Conservation (phyloP, 2,329 filamentous ascomycete species). For the Thelonectria olida region DNA sequence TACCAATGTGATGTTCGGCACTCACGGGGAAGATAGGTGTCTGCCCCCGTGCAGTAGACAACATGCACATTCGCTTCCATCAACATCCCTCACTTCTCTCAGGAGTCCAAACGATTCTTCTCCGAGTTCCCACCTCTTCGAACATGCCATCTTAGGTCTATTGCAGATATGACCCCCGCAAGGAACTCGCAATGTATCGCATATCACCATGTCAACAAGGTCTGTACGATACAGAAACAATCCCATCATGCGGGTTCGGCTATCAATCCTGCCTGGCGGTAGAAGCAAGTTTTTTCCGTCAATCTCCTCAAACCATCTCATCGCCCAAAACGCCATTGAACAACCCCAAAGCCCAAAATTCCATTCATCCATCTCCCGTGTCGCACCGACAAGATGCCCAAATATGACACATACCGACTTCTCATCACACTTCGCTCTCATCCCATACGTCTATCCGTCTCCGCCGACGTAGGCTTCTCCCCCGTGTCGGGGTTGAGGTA, state of each 20-base stretch:
- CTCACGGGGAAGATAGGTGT: too few relatives aligned
- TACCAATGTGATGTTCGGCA: too few relatives aligned
- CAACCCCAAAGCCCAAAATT: constrained; percentile 23
- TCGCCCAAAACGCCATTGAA: constrained; percentile 24
- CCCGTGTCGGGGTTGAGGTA: constrained; percentile 82
- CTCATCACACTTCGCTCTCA: constrained; percentile 33
- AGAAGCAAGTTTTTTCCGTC: not conserved
- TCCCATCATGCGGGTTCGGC: constrained; percentile 1
- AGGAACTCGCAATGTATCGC: too few relatives aligned
- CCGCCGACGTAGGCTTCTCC: constrained; percentile 61
- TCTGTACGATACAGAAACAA: not conserved
- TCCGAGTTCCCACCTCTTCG: too few relatives aligned
- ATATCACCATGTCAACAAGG: not conserved
- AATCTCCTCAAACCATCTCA: constrained; percentile 11
- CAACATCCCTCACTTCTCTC: too few relatives aligned
- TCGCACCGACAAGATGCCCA: constrained; percentile 4
- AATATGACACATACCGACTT: constrained; percentile 17
- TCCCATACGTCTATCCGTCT: constrained; percentile 60
- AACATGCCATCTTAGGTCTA: too few relatives aligned
- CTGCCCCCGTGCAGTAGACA: too few relatives aligned
- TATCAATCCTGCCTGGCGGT: not conserved
- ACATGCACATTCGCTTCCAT: too few relatives aligned
- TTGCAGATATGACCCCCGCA: too few relatives aligned
- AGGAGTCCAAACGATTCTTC: too few relatives aligned
- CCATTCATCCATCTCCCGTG: constrained; percentile 21